These are phyloP conservation scores for Friedmanniomyces simplex DNA, from an alignment of 495 filamentous ascomycete species.

Conservation along the genomic window DNA sequence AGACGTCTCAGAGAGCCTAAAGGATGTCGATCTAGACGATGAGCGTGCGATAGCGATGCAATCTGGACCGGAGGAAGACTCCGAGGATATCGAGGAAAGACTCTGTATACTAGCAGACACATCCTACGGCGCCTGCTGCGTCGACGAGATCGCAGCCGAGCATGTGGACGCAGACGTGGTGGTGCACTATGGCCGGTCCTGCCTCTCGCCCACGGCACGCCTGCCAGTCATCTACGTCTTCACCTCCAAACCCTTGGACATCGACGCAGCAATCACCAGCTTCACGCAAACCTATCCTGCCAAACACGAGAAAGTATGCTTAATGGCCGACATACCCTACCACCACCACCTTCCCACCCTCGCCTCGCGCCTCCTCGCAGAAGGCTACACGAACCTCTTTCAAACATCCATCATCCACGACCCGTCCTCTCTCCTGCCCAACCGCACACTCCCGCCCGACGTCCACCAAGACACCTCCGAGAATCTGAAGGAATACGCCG, in stretches of 20 bases:
- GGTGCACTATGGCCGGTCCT: slow-evolving; percentile 89
- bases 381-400: slow-evolving; percentile 61
- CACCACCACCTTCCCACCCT: slow-evolving; percentile 54
- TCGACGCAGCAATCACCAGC: slow-evolving; percentile 43
- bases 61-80: too few relatives aligned
- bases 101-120: slow-evolving; percentile 90
- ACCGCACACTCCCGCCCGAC: slow-evolving; percentile 53
- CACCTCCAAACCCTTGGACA: slow-evolving; percentile 55
- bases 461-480: slow-evolving; percentile 36
- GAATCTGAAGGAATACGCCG: slow-evolving; percentile 54
- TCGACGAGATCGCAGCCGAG: slow-evolving; percentile 94
- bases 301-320: slow-evolving; percentile 51
- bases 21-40: neutral
- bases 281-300: slow-evolving; percentile 63
- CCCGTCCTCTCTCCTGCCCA: slow-evolving; percentile 74
- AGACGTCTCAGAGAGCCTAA: neutral
- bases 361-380: slow-evolving; percentile 36
- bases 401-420: slow-evolving; percentile 64
- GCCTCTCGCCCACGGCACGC: slow-evolving; percentile 79
- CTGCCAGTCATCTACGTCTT: slow-evolving; percentile 90
- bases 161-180: slow-evolving; percentile 85
- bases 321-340: slow-evolving; percentile 89
- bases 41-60: neutral
- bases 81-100: slow-evolving; percentile 29
- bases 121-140: slow-evolving; percentile 93